Base-by-base conservation (phyloP, 352 stramenopile genomes). In the Globisporangium recalcitrans region DNA sequence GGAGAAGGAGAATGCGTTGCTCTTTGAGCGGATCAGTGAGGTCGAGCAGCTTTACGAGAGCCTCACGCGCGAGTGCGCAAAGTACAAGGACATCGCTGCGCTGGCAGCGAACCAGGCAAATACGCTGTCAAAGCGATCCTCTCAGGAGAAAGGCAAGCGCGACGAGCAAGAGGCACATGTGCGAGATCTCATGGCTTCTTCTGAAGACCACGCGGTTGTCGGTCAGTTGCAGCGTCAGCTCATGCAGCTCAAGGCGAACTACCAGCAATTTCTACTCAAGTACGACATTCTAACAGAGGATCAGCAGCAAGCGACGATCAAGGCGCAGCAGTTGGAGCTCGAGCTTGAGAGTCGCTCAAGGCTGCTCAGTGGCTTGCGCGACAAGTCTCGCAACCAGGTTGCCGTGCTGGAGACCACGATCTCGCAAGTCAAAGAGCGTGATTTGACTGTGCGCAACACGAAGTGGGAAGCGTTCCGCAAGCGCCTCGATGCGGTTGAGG, bases 141-240 rank as follows among this genome's bases (percentile, higher is more conserved):
- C 61, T 2, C 76, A 81, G 52, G 70, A 78, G 21, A 77, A 77
- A n/a, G 52, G 67, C 11, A 76, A 85, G 29, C 61, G 77, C 9
- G 70, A 88, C 2, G 71, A 90, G 31, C 65, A 91, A 26, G 74
- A 91, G 32, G 73, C 91, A 4, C 77, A 85, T 11, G 58, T 91
- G 7, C 70, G 71, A 5, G 79, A 97, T 34, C 66, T 96, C 14
- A 89, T 92, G 60, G 77, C 72, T 0, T 75, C 84, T 0, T 93
- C 75, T 2, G 92, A 97, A 63, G 93, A 98, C 66, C 88, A 97
- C 46, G 78, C 88, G 4, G 77, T 97, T 32, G 93, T 98, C 38
- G 93, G 87, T 1, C 72, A 83, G 56, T 71, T 98, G 13, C 93
- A 98, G 66, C 79, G 92, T 31, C 82, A 97, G 64, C 69, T 98